Evolutionary conservation across 257 asterid species (phyloP).

Genomic region (Solanum bulbocastanum): DNA sequence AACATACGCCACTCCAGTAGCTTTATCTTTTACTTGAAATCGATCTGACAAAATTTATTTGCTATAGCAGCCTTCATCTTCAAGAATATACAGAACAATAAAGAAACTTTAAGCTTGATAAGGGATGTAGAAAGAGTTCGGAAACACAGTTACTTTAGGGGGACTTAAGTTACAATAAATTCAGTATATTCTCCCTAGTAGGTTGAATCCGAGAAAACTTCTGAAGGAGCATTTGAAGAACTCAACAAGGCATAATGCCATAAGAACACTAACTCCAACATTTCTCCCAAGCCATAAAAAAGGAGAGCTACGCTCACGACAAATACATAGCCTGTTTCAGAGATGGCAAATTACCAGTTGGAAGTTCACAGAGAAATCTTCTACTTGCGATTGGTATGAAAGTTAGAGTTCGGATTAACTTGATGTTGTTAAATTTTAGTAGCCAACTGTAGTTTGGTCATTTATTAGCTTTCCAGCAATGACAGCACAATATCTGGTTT

Average conservation of each 20-base stretch:
- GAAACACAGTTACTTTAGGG: background rate
- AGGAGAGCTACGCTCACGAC: background rate
- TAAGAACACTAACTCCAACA: background rate
- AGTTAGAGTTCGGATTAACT: background rate
- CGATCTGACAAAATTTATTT: background rate
- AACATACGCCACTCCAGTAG: background rate
- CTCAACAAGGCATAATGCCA: background rate
- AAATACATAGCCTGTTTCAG: background rate
- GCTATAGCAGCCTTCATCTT: background rate
- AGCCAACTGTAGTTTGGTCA: background rate
- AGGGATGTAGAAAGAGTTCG: background rate
- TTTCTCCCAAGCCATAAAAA: background rate
- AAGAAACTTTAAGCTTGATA: background rate
- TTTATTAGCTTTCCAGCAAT: background rate
- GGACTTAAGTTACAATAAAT: background rate
- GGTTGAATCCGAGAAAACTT: background rate
- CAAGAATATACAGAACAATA: background rate
- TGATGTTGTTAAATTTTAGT: background rate
- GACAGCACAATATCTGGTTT: background rate
- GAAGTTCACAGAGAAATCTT: background rate
- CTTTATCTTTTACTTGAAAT: background rate
- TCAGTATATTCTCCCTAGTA: background rate
- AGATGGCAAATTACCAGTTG: background rate
- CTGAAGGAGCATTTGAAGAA: background rate
- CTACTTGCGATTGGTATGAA: background rate